Evolutionary conservation across 495 filamentous ascomycete species (phyloP).

Genomic region (Parathielavia hyrcaniae): DNA sequence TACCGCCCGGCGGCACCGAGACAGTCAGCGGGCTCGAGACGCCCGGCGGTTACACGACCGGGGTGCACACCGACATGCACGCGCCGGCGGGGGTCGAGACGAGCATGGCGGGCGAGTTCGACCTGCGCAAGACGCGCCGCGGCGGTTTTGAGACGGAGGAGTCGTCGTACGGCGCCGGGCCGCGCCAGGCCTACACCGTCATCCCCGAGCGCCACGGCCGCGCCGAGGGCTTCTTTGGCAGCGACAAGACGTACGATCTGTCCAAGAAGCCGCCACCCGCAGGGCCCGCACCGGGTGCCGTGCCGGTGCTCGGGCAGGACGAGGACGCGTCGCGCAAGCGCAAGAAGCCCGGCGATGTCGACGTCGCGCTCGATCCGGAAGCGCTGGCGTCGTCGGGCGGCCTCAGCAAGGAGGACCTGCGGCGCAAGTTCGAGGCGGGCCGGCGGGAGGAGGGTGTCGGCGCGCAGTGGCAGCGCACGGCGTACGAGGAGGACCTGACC

Average conservation of each 20-base stretch:
- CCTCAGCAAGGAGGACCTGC: slow-evolving; percentile 47
- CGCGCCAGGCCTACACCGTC: slow-evolving; percentile 77
- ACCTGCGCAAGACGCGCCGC: slow-evolving; percentile 77
- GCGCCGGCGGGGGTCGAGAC: slow-evolving; percentile 50
- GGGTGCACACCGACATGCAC: slow-evolving; percentile 53
- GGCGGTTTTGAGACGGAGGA: slow-evolving; percentile 91
- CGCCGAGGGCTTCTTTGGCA: slow-evolving; percentile 90
- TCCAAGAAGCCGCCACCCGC: slow-evolving; percentile 30
- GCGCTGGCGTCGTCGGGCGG: slow-evolving; percentile 65
- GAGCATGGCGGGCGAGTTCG: slow-evolving; percentile 78
- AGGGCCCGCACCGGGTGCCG: slow-evolving; percentile 22
- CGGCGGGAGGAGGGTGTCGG: slow-evolving; percentile 60
- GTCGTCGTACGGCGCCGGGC: slow-evolving; percentile 46
- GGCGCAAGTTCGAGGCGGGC: slow-evolving; percentile 64
- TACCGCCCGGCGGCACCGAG: slow-evolving; percentile 55
- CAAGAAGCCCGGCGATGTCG: slow-evolving; percentile 92
- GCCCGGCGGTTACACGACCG: slow-evolving; percentile 70
- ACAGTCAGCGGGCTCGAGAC: slow-evolving; percentile 76
- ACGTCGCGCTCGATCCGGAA: slow-evolving; percentile 83
- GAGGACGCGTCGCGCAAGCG: slow-evolving; percentile 63
- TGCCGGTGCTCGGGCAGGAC: slow-evolving; percentile 72
- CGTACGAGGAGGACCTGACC: slow-evolving; percentile 84
- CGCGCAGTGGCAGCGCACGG: slow-evolving; percentile 52
- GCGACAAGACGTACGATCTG: slow-evolving; percentile 87
- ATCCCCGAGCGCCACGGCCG: slow-evolving; percentile 79